A percentile compares a stretch with the other conserved stretches of the same genome.
Conservation (phyloP, 768 basidiomycete genomes). For the Naganishia vaughanmartiniae region DNA sequence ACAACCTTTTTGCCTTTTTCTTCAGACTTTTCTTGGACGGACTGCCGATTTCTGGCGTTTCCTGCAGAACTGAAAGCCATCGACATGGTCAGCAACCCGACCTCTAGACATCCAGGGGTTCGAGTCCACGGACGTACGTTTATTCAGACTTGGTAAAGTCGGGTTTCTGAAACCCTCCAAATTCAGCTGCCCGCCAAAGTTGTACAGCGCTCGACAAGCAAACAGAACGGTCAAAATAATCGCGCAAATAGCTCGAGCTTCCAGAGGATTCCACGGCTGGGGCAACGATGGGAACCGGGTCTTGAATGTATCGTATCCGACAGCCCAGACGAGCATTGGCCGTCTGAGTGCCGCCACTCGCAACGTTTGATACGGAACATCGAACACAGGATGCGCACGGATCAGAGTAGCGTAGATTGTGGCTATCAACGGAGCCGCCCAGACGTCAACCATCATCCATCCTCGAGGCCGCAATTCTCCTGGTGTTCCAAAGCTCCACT, state of each 20-base stretch:
- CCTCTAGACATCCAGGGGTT: not conserved
- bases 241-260: constrained; percentile 70
- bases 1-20: constrained; percentile 13
- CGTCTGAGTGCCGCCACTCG: constrained; percentile 49
- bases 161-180: not conserved
- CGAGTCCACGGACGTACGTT: not conserved
- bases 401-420: constrained; percentile 77
- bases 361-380: not conserved
- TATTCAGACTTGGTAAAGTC: not conserved
- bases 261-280: constrained; percentile 35
- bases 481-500: constrained; percentile 69
- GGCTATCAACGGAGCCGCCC: constrained; percentile 77
- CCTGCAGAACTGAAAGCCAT: not conserved
- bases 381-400: constrained; percentile 75
- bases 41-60: constrained; percentile 2
- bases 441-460: constrained; percentile 80
- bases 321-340: constrained; percentile 61
- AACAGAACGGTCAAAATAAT: constrained; percentile 65
- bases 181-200: constrained; percentile 54
- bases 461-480: constrained; percentile 76
- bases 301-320: constrained; percentile 56
- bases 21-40: constrained; percentile 21
- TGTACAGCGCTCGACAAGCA: constrained; percentile 64
- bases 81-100: not conserved
- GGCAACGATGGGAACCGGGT: constrained; percentile 54